Evolutionary conservation across 1,139 yeast species (phyloP), one percentile per base, ranked within the genome.

Genomic region (Suhomyces ambrosiae): DNA sequence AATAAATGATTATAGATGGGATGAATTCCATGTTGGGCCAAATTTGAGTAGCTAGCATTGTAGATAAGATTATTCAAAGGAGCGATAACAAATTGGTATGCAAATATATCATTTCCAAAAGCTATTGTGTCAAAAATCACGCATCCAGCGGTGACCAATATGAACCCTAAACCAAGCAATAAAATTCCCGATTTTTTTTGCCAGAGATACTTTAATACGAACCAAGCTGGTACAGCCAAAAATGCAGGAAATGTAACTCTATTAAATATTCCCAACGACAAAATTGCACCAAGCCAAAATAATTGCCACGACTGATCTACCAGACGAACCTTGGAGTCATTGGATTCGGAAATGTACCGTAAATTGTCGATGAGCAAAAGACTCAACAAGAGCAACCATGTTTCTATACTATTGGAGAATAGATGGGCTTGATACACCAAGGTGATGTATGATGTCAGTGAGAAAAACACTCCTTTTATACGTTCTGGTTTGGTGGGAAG

Each of bases 321-420:
- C 13, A 16, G 37, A 13, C 29, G 35, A 21, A 47, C 34, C 11
- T 38, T 41, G 10, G 35, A 35, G 17, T 40, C 45, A 7, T 26
- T 15, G 8, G 42, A 24, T 19, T 56, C 65, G 12, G 46, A 42
- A 15, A 55, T 52, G 41, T 58, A 54, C 35, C 81, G 57, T 33
- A 76, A 51, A 35, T 73, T 72, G 47, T 75, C 71, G 23, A 78
- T 65, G 11, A 79, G 49, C 60, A 74, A 74, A 8, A 89, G 60
- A 7, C 78, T 68, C 42, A 79, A 49, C 26, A 89, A 53, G 14
- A 92, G 64, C 23, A 89, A 46, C 14, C 80, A 65, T 0, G 97
- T 87, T 52, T 94, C 99, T 3, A 87, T 58, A 19, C 90, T 79
- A 56, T 94, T 94, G 23, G 96, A 86, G 53, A 94, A 87, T 2